phyloP scores from a whole-genome alignment of 495 filamentous ascomycete species.

The Podospora bellae-mahoneyi region DNA sequence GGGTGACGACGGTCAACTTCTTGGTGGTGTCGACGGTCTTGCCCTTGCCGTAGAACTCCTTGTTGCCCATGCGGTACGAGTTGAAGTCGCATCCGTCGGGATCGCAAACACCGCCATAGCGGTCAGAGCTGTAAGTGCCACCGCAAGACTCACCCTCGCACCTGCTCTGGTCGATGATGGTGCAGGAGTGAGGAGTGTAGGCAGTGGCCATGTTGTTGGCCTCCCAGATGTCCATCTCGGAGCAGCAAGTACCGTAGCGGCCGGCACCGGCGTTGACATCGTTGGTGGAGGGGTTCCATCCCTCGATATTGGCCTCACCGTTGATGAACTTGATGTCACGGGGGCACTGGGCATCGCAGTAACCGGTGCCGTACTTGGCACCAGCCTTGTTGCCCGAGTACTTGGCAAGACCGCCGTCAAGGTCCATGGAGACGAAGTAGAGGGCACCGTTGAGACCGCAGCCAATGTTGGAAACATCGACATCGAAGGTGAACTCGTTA shows the following conservation, averaged over 20 bases:
- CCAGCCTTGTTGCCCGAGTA: constrained; percentile 56
- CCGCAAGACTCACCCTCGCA: constrained; percentile 53
- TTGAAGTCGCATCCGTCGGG: constrained; percentile 76
- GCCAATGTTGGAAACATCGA: constrained; percentile 51
- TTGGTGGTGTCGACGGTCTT: constrained; percentile 61
- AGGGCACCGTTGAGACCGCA: constrained; percentile 60
- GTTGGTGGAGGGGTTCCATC: constrained; percentile 56
- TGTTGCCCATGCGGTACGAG: constrained; percentile 64
- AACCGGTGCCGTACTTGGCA: constrained; percentile 56
- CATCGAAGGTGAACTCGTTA: constrained; percentile 61
- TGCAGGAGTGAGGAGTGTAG: constrained; percentile 66
- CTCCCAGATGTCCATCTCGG: constrained; percentile 74
- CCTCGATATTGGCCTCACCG: constrained; percentile 57
- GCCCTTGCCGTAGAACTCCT: constrained; percentile 59
- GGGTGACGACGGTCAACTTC: constrained; percentile 71
- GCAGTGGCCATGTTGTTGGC: constrained; percentile 64
- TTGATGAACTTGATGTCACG: constrained; percentile 53
- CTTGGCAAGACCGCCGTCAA: constrained; percentile 52
- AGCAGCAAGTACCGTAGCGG: constrained; percentile 64
- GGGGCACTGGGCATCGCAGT: constrained; percentile 59
- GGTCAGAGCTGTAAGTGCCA: constrained; percentile 48
- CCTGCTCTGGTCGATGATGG: constrained; percentile 50
- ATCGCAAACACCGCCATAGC: constrained; percentile 63
- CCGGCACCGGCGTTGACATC: constrained; percentile 60
- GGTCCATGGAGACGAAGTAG: constrained; percentile 58